phyloP scores from a whole-genome alignment of 2,329 filamentous ascomycete species.

The Tolypocladium guangdongense region DNA sequence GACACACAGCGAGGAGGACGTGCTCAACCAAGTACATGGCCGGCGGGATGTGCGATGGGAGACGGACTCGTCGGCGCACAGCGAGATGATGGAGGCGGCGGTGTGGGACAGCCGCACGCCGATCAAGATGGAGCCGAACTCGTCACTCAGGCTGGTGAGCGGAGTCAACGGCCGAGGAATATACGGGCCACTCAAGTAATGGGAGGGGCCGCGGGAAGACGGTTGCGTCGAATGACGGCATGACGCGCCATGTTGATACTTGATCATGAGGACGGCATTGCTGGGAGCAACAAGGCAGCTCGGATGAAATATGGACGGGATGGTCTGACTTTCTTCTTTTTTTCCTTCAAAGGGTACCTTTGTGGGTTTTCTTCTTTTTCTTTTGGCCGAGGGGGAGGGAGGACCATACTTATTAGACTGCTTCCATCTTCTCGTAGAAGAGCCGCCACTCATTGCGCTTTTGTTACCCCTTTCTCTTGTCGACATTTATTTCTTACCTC shows the following conservation, averaged over 20 bases:
- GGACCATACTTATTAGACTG: conserved; percentile 14
- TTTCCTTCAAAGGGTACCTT: neutral
- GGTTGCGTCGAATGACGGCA: neutral
- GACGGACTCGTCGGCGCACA: conserved; percentile 11
- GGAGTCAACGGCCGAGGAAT: neutral
- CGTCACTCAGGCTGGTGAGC: conserved; percentile 1
- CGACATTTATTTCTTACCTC: neutral
- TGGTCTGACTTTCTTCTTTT: neutral
- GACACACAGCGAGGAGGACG: conserved; percentile 19
- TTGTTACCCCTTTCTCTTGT: conserved; percentile 1
- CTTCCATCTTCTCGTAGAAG: conserved; percentile 23
- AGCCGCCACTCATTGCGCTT: conserved; percentile 12
- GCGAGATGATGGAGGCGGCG: conserved; percentile 16
- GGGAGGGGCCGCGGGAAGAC: neutral
- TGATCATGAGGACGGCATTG: neutral
- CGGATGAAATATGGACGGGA: neutral
- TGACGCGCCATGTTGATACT: neutral
- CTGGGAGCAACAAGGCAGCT: neutral
- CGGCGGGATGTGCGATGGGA: conserved; percentile 14
- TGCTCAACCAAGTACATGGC: conserved; percentile 22
- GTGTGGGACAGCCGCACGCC: conserved; percentile 17
- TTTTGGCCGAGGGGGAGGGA: conserved; percentile 4
- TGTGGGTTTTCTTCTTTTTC: conserved; percentile 6
- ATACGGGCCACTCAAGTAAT: neutral
- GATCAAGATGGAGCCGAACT: conserved; percentile 16